phyloP scores from a whole-genome alignment of 441 rosid species.

The Adansonia rubrostipa region DNA sequence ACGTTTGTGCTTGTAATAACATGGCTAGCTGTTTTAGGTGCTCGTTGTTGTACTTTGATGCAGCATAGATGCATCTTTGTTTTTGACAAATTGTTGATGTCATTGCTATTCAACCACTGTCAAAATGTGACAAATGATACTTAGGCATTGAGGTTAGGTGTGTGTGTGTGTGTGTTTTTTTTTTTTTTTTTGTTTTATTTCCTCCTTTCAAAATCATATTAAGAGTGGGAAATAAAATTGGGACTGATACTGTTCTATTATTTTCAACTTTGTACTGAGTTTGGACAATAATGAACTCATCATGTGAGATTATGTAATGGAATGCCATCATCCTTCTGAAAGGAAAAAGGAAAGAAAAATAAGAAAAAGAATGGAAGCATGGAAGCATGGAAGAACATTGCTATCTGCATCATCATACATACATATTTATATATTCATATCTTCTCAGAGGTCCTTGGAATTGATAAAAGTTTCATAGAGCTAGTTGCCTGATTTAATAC shows the following conservation, averaged over 20 bases:
- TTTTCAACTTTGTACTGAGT: constrained; percentile 9
- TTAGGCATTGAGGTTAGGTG: background rate
- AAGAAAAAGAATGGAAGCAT: background rate
- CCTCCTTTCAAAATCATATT: too few relatives aligned
- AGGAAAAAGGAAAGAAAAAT: background rate
- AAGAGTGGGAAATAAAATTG: background rate
- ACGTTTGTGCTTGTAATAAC: constrained; percentile 4
- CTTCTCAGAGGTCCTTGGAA: background rate
- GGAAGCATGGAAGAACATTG: background rate
- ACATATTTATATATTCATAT: background rate
- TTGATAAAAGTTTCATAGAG: background rate
- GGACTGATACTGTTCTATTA: background rate
- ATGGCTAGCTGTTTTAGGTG: background rate
- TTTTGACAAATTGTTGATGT: background rate
- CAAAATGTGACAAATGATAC: background rate
- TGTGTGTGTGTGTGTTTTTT: too few relatives aligned
- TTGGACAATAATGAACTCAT: constrained; percentile 17
- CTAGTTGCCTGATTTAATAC: constrained; percentile 1
- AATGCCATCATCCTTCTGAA: background rate
- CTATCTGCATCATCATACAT: background rate
- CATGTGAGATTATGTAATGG: background rate
- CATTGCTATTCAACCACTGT: background rate
- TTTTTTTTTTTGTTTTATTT: background rate
- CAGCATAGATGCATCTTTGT: background rate
- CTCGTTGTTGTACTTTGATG: background rate